Base-by-base conservation (phyloP, 2,329 filamentous ascomycete species). In the Colletotrichum magnum region DNA sequence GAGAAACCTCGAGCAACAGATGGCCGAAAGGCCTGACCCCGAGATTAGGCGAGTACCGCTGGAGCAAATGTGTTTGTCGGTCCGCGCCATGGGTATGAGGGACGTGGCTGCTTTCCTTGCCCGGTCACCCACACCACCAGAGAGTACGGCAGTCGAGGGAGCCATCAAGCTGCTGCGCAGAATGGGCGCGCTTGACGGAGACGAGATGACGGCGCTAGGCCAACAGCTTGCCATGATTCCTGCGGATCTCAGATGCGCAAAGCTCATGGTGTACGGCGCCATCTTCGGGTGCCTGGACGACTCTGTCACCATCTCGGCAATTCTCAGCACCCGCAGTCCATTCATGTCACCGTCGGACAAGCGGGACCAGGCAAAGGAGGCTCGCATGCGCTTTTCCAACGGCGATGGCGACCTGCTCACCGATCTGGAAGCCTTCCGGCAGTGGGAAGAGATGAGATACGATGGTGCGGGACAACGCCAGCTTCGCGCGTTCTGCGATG, bases 141-240 rank as follows among this genome's bases (percentile, higher is more conserved):
- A 94, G 69, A 92, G 89, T 32, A 85, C 92, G 2, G 95, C 96
- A 12, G 94, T 99, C 18, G 93, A 96, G 73, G 94, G 93, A 16
- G 96, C 96, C 1, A 85, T 99, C 72, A 88, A 85, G 72, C 86
- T 97, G 64, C 85, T 99, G 4, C 87, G 89, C 13, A 88, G 94
- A 10, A 97, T 99, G 86, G 96, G 96, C 36, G 95, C 95, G 0
- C 85, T 98, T 15, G 93, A 96, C 74, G 93, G 93, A 52, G 90
- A 94, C 66, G 92, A 94, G 75, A 86, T 99, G 48, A 98, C 96
- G 0, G 94, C 95, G 3, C 90, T 99, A 54, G 96, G 96, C 47
- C 91, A 93, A 61, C 96, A 98, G 81, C 86, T 99, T n/a, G 93
- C 95, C 18, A 94, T 97, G 89, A 94, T 99, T 58, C 96, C 96